Evolutionary conservation across 495 filamentous ascomycete species (phyloP).

Genomic region (Haplographium delicatum): DNA sequence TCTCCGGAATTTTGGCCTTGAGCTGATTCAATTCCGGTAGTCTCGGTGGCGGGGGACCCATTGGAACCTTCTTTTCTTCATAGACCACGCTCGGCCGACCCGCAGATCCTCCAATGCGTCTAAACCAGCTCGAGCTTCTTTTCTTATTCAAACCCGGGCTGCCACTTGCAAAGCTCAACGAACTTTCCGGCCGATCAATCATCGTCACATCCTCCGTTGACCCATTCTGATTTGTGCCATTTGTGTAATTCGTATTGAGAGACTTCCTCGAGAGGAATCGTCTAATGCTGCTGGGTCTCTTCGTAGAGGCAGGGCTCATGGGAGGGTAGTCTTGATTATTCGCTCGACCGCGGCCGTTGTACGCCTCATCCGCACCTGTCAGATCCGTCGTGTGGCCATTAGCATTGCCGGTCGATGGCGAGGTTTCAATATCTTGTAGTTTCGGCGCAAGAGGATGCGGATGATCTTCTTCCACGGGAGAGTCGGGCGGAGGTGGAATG

Average conservation of each 20-base stretch:
- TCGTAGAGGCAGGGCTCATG: constrained; percentile 18
- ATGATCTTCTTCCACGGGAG: constrained; percentile 37
- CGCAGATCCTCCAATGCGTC: constrained; percentile 9
- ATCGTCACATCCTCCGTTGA: constrained; percentile 31
- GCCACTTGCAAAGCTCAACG: constrained; percentile 9
- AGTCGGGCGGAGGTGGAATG: constrained; percentile 49
- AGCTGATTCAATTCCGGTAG: constrained; percentile 53
- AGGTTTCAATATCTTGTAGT: neutral
- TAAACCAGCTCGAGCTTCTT: constrained; percentile 24
- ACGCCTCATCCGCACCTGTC: constrained; percentile 7
- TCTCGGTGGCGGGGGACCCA: constrained; percentile 51
- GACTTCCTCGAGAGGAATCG: constrained; percentile 34
- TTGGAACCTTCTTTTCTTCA: constrained; percentile 24
- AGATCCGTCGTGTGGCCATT: constrained; percentile 1
- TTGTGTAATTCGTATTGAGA: constrained; percentile 30
- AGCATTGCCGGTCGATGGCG: constrained; percentile 1
- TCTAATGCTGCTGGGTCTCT: constrained; percentile 31
- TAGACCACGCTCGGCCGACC: constrained; percentile 21
- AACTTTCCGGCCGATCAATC: constrained; percentile 26
- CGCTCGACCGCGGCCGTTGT: constrained; percentile 22
- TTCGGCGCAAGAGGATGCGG: constrained; percentile 20
- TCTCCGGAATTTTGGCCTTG: constrained; percentile 38
- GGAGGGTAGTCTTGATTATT: constrained; percentile 13
- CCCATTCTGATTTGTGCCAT: constrained; percentile 27
- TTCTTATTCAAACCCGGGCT: constrained; percentile 12